Conservation (phyloP, 805 yeast species). For the Wickerhamia fluorescens region DNA sequence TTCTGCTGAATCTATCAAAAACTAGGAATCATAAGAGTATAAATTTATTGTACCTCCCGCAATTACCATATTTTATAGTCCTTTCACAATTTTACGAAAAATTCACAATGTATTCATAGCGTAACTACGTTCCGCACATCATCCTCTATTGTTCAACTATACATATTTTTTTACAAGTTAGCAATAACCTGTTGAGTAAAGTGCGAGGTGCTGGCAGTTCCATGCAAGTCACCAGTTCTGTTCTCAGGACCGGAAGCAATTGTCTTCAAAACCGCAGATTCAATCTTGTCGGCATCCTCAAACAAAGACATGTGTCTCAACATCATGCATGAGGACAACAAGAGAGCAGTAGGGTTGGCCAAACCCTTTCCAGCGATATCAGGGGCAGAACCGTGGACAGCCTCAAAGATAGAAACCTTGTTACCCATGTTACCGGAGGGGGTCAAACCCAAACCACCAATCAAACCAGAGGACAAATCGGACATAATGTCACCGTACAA, state of each 20-base stretch:
- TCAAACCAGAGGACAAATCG: constrained; percentile 93
- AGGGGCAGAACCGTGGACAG: constrained; percentile 99
- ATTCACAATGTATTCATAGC: too few relatives aligned
- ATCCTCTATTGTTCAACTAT: too few relatives aligned
- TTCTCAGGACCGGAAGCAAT: constrained; percentile 93
- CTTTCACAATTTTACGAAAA: too few relatives aligned
- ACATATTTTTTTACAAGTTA: constrained; percentile 64
- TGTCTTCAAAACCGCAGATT: constrained; percentile 78
- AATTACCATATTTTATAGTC: too few relatives aligned
- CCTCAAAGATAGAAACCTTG: constrained; percentile 96
- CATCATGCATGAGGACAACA: constrained; percentile 97
- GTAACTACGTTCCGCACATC: too few relatives aligned
- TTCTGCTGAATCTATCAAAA: too few relatives aligned
- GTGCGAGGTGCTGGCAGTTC: constrained; percentile 79
- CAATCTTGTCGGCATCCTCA: constrained; percentile 76
- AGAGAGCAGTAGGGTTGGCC: constrained; percentile 97
- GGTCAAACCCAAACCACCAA: constrained; percentile 97
- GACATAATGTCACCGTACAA: constrained; percentile 99
- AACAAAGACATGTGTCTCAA: constrained; percentile 94
- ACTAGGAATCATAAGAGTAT: too few relatives aligned
- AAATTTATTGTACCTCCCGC: too few relatives aligned
- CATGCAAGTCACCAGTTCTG: constrained; percentile 96
- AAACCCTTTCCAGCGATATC: constrained; percentile 98
- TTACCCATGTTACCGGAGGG: constrained; percentile 99
- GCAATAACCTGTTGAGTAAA: constrained; percentile 89